Base-by-base conservation (phyloP, 768 basidiomycete species). In the Amylocystis lapponica region DNA sequence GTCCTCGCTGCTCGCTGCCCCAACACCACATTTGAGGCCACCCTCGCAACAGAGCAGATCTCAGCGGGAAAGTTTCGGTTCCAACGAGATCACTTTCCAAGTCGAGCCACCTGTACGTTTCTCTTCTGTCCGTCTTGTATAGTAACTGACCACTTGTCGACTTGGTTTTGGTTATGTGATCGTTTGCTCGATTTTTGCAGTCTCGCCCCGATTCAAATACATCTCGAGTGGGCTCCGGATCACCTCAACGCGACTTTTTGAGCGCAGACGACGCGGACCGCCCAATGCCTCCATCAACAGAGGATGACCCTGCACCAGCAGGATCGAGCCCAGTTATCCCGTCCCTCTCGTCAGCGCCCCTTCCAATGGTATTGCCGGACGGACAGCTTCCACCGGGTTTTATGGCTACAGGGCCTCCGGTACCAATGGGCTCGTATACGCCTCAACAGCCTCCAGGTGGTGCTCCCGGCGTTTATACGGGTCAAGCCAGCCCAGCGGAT, bases 161-260 rank as follows among this genome's bases (percentile, higher is more conserved):
- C n/a, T n/a, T n/a, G n/a, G 25, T 9, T 30, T 30, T 30, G 29
- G 9, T 30, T n/a, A 30, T 30, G n/a, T 40, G 8, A 30, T 30
- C 27, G 13, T 23, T 13, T 29, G 9, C 34, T 27, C 19, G 27
- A 34, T 19, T 8, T 30, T 17, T 25, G 1, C 34, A 69, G 66
- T 69, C 67, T 20, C 65, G 68, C 21, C 66, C 68, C 3, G 60
- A 66, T 20, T 70, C 68, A 5, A 57, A 64, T 36, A 53, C 52
- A 5, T 69, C 68, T 11, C 39, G 32, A 6, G 36, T 36, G 29
- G 57, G 53, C 4, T 57, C 57, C 8, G 43, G 35, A 3, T 49
- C 62, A 13, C 49, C 55, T 2, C 57, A 56, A 22, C 56, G 58
- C 3, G 26, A 65, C 29, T 51, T 66, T 40, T 51, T 70, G n/a